Percentiles rank a stretch among this genome's conserved stretches.
Conservation (phyloP, 352 stramenopile species). For the Phytophthora sp. region DNA sequence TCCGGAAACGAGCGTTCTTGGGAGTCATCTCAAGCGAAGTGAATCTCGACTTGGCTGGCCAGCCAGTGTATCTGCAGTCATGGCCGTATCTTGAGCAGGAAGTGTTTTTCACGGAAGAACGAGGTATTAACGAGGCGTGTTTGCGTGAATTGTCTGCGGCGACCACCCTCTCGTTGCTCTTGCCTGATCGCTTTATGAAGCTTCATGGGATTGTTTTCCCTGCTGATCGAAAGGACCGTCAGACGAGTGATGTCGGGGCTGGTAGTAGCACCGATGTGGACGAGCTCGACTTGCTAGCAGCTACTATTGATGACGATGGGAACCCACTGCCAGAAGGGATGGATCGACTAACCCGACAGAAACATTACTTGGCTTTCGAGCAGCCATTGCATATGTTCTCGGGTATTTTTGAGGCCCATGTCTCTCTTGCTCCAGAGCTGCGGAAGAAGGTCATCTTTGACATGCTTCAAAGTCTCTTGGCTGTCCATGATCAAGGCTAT, state of each 20-base stretch:
- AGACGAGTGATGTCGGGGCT: constrained; percentile 17
- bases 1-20: constrained; percentile 76
- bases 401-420: constrained; percentile 70
- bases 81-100: constrained; percentile 81
- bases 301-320: constrained; percentile 42
- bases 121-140: constrained; percentile 57
- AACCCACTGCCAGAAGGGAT: constrained; percentile 38
- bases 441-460: constrained; percentile 79
- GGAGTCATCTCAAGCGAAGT: constrained; percentile 47
- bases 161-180: constrained; percentile 47
- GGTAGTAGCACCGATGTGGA: constrained; percentile 34
- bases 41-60: constrained; percentile 53
- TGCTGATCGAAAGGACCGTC: constrained; percentile 41
- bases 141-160: constrained; percentile 62
- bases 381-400: constrained; percentile 82
- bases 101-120: constrained; percentile 51
- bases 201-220: constrained; percentile 79
- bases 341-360: constrained; percentile 42
- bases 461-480: constrained; percentile 61
- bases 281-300: constrained; percentile 44
- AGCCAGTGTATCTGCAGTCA: constrained; percentile 72
- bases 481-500: constrained; percentile 74
- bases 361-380: constrained; percentile 84
- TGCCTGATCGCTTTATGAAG: constrained; percentile 62
- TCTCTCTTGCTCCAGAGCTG: constrained; percentile 46